These are phyloP conservation scores for Bretschneidera sinensis DNA, from an alignment of 345 rosid species.

Conservation along the genomic window DNA sequence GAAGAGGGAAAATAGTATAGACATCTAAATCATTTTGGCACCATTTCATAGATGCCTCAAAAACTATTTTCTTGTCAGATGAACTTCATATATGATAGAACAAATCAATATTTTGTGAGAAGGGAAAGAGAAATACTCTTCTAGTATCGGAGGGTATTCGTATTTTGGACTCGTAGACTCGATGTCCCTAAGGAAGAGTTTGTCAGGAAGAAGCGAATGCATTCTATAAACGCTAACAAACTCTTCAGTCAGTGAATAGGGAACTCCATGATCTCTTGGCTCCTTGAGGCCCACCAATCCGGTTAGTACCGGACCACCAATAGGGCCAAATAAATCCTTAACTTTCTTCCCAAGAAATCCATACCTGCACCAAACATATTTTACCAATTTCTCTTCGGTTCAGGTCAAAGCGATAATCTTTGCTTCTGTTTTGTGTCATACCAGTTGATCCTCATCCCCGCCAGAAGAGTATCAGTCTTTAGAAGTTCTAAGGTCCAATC, in stretches of 20 bases:
- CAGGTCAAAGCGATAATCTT: background rate
- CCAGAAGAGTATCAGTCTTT: conserved; percentile 61
- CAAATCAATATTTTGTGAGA: background rate
- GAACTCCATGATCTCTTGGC: conserved; percentile 79
- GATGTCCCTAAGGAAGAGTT: conserved; percentile 50
- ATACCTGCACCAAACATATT: conserved; percentile 26
- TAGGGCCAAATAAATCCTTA: conserved; percentile 54
- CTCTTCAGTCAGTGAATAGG: conserved; percentile 70
- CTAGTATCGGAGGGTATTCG: conserved; percentile 36
- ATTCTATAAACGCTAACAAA: conserved; percentile 67
- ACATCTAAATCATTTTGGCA: background rate
- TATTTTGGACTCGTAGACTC: conserved; percentile 25
- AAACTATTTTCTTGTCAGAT: background rate
- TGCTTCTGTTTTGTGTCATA: conserved; percentile 12
- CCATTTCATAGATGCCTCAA: too few relatives aligned
- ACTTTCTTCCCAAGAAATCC: conserved; percentile 68
- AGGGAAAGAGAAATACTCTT: conserved; percentile 34
- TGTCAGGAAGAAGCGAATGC: conserved; percentile 67
- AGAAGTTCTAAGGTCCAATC: conserved; percentile 81
- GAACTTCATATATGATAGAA: background rate
- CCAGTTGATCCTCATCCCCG: conserved; percentile 75
- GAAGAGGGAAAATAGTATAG: too few relatives aligned
- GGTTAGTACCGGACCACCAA: conserved; percentile 49
- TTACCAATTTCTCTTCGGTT: background rate
- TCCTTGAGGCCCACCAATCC: conserved; percentile 67